Evolutionary conservation across 306 rosid species (phyloP), one percentile per base, ranked within the genome.

Genomic region (Nissolia schottii): DNA sequence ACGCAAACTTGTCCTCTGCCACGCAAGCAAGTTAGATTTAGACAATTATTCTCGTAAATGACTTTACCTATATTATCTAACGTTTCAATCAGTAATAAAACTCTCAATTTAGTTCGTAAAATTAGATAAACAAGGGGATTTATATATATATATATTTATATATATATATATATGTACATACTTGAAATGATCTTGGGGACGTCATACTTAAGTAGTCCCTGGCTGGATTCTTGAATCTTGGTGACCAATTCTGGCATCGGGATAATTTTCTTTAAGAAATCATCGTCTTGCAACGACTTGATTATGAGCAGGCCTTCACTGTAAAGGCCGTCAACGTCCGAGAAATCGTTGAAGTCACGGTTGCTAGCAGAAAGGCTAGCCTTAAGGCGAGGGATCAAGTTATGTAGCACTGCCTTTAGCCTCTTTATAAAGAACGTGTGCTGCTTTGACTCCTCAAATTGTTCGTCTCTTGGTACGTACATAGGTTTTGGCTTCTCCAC

Each of bases 391-490:
- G 97, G 97, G 64, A 92, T 74, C 59, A 92, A 81, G 82, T 60
- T 92, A 74, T 89, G 96, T 18, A 92, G 85, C 43, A 87, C 83
- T 46, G 89, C 96, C 76, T 89, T 86, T 12, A 92, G 87, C 85
- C 96, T 89, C 73, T 87, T 91, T 45, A 78, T 59, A 6, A 81
- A 65, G 80, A 92, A 86, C 23, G 96, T 77, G 70, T 80, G 85
- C 63, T 70, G 80, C 65, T 92, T 92, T 2, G 90, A 75, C 84
- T 92, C 97, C 72, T 89, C 93, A 68, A 92, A 92, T 48, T 88
- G 88, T 51, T 92, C 97, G 28, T 92, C 97, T 68, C 97, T 86
- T 1, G 97, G 97, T 41, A 89, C 97, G 29, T 92, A 92, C 77
- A 82, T 79, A 8, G 91, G 97, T 2, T 49, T 15, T 18, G 96